Conservation (phyloP, 441 rosid species). For the Adansonia rubrostipa region DNA sequence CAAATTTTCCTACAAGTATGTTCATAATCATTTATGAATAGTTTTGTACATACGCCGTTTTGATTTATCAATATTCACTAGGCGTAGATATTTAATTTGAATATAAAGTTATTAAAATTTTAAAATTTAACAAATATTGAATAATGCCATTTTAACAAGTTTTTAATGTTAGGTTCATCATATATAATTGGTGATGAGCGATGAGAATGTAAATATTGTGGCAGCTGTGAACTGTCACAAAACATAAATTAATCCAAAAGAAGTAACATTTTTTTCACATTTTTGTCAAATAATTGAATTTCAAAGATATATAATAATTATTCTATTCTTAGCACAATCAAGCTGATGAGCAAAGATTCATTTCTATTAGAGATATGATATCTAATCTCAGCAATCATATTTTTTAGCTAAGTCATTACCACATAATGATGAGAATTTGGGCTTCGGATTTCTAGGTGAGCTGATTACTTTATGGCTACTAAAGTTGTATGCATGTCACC, state of each 20-base stretch:
- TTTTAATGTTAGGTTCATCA: background rate
- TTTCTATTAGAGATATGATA: background rate
- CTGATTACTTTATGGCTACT: background rate
- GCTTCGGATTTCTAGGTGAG: background rate
- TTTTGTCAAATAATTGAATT: background rate
- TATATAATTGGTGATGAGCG: background rate
- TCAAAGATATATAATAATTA: background rate
- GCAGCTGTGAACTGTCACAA: background rate
- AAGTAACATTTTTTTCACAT: background rate
- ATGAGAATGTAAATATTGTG: background rate
- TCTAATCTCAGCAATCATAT: background rate
- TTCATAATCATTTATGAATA: too few relatives aligned
- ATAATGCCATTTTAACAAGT: too few relatives aligned
- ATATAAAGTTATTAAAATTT: too few relatives aligned
- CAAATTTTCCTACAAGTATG: too few relatives aligned
- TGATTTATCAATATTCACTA: too few relatives aligned
- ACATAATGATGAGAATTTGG: slow-evolving; percentile 10
- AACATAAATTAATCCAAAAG: background rate
- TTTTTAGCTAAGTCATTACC: background rate
- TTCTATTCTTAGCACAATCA: background rate
- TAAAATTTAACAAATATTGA: too few relatives aligned
- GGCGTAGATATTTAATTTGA: too few relatives aligned
- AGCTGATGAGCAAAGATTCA: background rate
- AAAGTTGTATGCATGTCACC: background rate
- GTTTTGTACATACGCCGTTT: too few relatives aligned